These are phyloP conservation scores for Lecanicillium sp. DNA, from an alignment of 2,329 filamentous ascomycete species.

Conservation along the genomic window DNA sequence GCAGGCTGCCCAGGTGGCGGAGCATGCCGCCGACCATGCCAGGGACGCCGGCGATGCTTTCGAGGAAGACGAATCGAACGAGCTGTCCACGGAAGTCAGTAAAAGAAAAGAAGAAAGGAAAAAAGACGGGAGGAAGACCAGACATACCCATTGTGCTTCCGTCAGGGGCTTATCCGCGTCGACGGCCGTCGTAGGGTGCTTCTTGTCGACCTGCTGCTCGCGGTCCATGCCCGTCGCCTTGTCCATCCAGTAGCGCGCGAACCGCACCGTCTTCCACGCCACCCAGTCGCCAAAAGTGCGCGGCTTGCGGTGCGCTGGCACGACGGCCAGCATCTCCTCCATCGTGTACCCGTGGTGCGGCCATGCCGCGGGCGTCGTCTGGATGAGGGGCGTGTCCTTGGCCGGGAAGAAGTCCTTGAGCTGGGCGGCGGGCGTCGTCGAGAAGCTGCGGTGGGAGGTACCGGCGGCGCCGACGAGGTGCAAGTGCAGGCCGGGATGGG, in stretches of 20 bases:
- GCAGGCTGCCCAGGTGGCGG: slow-evolving; percentile 76
- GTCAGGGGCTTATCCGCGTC: slow-evolving; percentile 58
- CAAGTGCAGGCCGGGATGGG: slow-evolving; percentile 25
- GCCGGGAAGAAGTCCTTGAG: slow-evolving; percentile 58
- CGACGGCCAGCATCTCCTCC: slow-evolving; percentile 69
- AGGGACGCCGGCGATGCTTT: slow-evolving; percentile 89
- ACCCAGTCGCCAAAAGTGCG: slow-evolving; percentile 69
- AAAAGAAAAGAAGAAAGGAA: not conserved
- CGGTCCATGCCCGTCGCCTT: slow-evolving; percentile 67
- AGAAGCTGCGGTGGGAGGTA: slow-evolving; percentile 36
- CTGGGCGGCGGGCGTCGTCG: slow-evolving; percentile 39
- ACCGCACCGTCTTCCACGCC: slow-evolving; percentile 69
- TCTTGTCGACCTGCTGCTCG: slow-evolving; percentile 60
- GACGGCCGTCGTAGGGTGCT: slow-evolving; percentile 49
- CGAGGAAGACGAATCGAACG: slow-evolving; percentile 84
- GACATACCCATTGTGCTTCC: slow-evolving; percentile 71
- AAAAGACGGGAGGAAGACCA: no score
- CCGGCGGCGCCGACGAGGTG: slow-evolving; percentile 19
- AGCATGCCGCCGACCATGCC: slow-evolving; percentile 97
- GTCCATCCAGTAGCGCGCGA: slow-evolving; percentile 77
- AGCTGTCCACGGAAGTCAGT: slow-evolving; percentile 37
- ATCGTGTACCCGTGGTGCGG: slow-evolving; percentile 68
- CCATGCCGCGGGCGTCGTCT: slow-evolving; percentile 60
- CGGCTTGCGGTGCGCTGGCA: slow-evolving; percentile 70
- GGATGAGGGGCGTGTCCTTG: slow-evolving; percentile 55